A percentile compares a stretch with the other conserved stretches of the same genome.
These are phyloP conservation scores for Trametes polyzona DNA, from an alignment of 1,284 basidiomycete species.

Conservation along the genomic window DNA sequence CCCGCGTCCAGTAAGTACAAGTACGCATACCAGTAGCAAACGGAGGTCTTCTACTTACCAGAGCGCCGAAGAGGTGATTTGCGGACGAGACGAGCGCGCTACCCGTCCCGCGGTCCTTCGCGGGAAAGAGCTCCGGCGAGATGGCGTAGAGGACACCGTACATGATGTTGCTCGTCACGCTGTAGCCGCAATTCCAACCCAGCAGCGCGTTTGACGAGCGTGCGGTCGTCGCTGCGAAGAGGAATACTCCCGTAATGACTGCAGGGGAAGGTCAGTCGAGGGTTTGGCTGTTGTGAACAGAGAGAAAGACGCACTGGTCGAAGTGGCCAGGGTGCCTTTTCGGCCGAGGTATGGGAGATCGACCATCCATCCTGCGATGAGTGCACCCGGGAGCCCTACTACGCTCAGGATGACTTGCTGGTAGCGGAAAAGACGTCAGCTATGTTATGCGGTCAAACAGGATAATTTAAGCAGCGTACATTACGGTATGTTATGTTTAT, in stretches of 20 bases:
- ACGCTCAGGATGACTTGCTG: slow-evolving; percentile 72
- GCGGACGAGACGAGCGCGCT: slow-evolving; percentile 67
- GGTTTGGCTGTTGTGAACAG: not conserved
- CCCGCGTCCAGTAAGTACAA: too few species aligned
- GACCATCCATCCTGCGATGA: slow-evolving; percentile 63
- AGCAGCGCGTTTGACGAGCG: slow-evolving; percentile 63
- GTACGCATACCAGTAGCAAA: not conserved
- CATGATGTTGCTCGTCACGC: slow-evolving; percentile 69
- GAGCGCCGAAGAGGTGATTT: slow-evolving; percentile 66
- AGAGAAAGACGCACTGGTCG: slow-evolving; percentile 44
- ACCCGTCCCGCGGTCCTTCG: slow-evolving; percentile 73
- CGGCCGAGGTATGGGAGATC: slow-evolving; percentile 63
- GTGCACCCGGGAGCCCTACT: slow-evolving; percentile 69
- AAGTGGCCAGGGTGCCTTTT: slow-evolving; percentile 64
- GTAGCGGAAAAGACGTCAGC: not conserved
- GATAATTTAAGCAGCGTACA: slow-evolving; percentile 40
- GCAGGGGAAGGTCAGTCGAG: not conserved
- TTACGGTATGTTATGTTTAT: slow-evolving; percentile 71
- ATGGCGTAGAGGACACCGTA: slow-evolving; percentile 74
- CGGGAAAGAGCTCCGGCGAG: slow-evolving; percentile 72
- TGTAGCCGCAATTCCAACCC: slow-evolving; percentile 76
- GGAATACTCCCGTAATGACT: slow-evolving; percentile 70
- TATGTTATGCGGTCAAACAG: not conserved
- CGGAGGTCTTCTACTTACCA: slow-evolving; percentile 45
- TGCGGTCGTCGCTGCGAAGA: slow-evolving; percentile 71